Conservation (phyloP, 192 early-diverging fungal genomes). For the Linnemannia hyalina region DNA sequence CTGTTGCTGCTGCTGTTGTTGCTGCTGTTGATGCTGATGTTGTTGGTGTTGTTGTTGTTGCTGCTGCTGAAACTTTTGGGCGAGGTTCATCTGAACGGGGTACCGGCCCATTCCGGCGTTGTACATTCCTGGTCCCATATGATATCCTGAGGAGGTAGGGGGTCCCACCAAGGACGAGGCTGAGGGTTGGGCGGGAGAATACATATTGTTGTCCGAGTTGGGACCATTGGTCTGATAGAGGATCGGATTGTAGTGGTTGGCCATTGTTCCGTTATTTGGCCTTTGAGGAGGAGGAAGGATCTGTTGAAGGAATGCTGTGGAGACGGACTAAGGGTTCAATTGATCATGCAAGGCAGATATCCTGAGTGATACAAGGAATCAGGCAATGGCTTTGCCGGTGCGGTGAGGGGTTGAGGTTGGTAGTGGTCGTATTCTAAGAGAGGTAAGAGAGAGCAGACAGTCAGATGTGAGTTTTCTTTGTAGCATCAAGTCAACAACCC, state of each 20-base stretch:
- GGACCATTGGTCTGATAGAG: constrained; percentile 32
- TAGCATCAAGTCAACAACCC: neutral
- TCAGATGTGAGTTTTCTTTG: neutral
- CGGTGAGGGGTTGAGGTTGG: neutral
- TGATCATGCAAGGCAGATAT: neutral
- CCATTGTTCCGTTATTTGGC: constrained; percentile 9
- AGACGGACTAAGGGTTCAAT: neutral
- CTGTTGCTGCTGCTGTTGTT: constrained; percentile 27
- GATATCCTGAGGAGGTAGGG: constrained; percentile 12
- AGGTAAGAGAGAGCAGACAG: neutral
- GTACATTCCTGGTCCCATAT: constrained; percentile 25
- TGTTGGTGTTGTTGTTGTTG: constrained; percentile 51
- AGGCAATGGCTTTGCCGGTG: neutral
- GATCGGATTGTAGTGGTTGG: constrained; percentile 16
- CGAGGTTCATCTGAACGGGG: constrained; percentile 52
- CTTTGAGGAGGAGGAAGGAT: neutral
- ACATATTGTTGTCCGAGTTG: constrained; percentile 15
- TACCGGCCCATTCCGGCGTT: constrained; percentile 40
- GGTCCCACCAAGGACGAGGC: constrained; percentile 10
- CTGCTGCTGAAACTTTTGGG: constrained; percentile 57
- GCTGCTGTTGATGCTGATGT: constrained; percentile 1
- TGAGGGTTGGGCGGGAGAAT: constrained; percentile 9
- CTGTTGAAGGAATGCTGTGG: neutral
- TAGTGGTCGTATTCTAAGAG: neutral
- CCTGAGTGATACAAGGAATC: neutral